Evolutionary conservation across 768 basidiomycete species (phyloP).

Genomic region (Lepiota brunneoincarnata): DNA sequence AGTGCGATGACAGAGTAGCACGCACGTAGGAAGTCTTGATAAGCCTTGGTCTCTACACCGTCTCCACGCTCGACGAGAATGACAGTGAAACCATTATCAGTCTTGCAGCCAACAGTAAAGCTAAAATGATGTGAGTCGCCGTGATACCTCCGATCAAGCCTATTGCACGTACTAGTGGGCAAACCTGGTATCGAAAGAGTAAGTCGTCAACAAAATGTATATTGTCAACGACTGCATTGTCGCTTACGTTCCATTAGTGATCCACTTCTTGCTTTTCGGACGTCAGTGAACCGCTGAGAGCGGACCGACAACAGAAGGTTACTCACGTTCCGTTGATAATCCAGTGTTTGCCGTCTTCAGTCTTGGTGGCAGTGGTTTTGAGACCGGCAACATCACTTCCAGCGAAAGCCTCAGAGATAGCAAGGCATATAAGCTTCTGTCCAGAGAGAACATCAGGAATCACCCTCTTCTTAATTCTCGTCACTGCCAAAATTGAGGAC

Average conservation of each 20-base stretch:
- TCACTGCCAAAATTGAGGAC: conserved; percentile 78
- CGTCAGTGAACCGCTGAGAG: not conserved
- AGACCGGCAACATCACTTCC: conserved; percentile 81
- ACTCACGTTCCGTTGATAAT: conserved; percentile 66
- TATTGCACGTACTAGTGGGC: conserved; percentile 37
- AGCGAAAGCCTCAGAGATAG: conserved; percentile 87
- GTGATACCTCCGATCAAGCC: not conserved
- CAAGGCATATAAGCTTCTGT: conserved; percentile 78
- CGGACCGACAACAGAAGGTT: not conserved
- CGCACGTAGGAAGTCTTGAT: conserved; percentile 72
- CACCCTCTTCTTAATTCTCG: conserved; percentile 50
- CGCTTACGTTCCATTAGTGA: conserved; percentile 67
- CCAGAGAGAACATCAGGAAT: conserved; percentile 67
- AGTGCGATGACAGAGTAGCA: not conserved
- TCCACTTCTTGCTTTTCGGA: conserved; percentile 71
- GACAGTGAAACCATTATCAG: conserved; percentile 74
- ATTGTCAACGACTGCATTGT: not conserved
- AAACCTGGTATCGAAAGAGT: conserved; percentile 24
- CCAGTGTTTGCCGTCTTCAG: conserved; percentile 77
- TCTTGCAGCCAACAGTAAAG: conserved; percentile 69
- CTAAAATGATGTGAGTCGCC: conserved; percentile 19
- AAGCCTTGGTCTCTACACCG: conserved; percentile 77
- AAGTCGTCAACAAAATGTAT: not conserved
- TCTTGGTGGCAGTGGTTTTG: conserved; percentile 70
- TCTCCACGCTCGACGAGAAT: conserved; percentile 82